Percentiles rank a stretch among this genome's conserved stretches.
phyloP scores from a whole-genome alignment of 2,329 filamentous ascomycete genomes.

The Pyrenophora teres region DNA sequence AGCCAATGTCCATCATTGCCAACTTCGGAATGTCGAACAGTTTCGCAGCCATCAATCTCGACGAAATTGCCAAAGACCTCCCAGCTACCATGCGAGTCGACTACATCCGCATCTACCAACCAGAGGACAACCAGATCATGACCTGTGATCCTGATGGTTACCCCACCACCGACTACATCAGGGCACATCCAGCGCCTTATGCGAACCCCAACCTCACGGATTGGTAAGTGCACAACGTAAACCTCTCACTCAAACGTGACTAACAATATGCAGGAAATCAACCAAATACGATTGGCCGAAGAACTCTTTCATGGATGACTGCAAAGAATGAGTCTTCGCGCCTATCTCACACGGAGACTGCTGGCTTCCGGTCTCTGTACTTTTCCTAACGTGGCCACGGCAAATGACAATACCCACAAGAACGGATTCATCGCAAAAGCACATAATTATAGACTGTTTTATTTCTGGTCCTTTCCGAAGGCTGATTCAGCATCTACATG shows the following conservation, averaged over 20 bases:
- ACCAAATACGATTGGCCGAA: conserved; percentile 64
- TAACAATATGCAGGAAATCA: conserved; percentile 44
- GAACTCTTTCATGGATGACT: conserved; percentile 65
- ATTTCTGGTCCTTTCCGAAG: conserved; percentile 16
- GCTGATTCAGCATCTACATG: conserved; percentile 30
- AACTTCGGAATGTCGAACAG: conserved; percentile 73
- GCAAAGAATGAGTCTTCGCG: conserved; percentile 39
- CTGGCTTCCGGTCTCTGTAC: conserved; percentile 22
- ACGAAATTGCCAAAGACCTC: conserved; percentile 57
- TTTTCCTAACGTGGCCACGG: conserved; percentile 34
- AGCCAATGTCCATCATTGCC: conserved; percentile 69
- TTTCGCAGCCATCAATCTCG: conserved; percentile 66
- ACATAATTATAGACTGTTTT: conserved; percentile 39
- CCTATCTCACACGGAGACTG: conserved; percentile 19
- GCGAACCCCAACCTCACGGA: conserved; percentile 66
- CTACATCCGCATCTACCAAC: conserved; percentile 73
- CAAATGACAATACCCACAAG: conserved; percentile 34
- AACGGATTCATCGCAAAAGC: conserved; percentile 31
- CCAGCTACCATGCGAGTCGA: conserved; percentile 71
- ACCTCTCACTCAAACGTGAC: background rate
- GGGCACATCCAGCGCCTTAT: conserved; percentile 64
- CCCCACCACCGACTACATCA: conserved; percentile 70
- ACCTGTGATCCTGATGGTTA: conserved; percentile 72
- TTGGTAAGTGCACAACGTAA: conserved; percentile 56
- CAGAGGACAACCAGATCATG: conserved; percentile 60